These are phyloP conservation scores for Collybia mongolica DNA, from an alignment of 768 basidiomycete genomes.

Conservation along the genomic window DNA sequence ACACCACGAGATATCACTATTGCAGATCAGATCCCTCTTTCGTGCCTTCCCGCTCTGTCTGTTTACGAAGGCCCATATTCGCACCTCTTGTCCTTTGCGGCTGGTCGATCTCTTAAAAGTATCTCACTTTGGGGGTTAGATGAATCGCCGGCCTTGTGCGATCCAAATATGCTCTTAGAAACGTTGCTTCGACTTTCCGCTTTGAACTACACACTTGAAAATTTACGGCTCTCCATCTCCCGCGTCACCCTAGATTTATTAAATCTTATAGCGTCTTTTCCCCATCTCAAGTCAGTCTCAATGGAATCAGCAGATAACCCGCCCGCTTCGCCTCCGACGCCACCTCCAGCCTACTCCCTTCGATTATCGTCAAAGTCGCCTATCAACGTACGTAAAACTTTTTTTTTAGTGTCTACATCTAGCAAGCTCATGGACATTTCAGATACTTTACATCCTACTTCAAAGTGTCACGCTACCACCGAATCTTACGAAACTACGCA, in stretches of 20 bases:
- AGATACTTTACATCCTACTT: slow-evolving; percentile 20
- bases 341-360: background rate
- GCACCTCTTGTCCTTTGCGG: slow-evolving; percentile 17
- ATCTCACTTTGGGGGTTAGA: slow-evolving; percentile 28
- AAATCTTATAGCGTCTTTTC: slow-evolving; percentile 6
- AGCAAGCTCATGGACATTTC: background rate
- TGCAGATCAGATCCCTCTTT: slow-evolving; percentile 9
- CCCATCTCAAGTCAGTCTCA: slow-evolving; percentile 4
- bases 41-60: slow-evolving; percentile 19
- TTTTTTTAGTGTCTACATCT: background rate
- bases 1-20: slow-evolving; percentile 14
- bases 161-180: slow-evolving; percentile 17
- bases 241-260: slow-evolving; percentile 18
- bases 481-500: slow-evolving; percentile 15
- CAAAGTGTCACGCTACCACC: slow-evolving; percentile 17
- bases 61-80: slow-evolving; percentile 29
- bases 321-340: background rate
- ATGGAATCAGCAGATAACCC: slow-evolving; percentile 10
- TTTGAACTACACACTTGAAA: slow-evolving; percentile 16
- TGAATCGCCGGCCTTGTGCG: slow-evolving; percentile 19
- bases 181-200: slow-evolving; percentile 15
- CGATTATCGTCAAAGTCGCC: slow-evolving; percentile 1
- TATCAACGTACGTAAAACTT: slow-evolving; percentile 8
- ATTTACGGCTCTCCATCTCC: slow-evolving; percentile 18
- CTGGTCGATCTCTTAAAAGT: slow-evolving; percentile 19